Base-by-base conservation (phyloP, 805 yeast species). In the Yarrowia sp. region DNA sequence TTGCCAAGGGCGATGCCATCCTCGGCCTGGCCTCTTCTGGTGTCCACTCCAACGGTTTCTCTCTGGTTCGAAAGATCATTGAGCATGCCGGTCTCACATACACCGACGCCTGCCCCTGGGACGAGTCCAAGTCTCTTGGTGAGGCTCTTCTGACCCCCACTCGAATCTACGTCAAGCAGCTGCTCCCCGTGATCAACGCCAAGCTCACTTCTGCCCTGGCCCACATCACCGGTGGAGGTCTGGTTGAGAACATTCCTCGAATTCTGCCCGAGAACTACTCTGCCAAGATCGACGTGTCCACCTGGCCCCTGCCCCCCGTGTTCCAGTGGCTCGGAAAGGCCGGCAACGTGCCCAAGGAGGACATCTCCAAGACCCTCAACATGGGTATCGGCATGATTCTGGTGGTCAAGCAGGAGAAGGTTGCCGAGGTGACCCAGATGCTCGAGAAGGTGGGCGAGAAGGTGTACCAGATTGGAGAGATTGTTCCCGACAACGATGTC, bases 151-250 rank as follows among this genome's bases (percentile, higher is more conserved):
- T 95, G 70, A 85, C 87, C 3, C 99, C 99, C 64, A 96, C 99
- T 3, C 88, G 89, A 77, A 93, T 95, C 71, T 95, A 95, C 79
- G 99, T 96, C 71, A 93, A 91, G 79, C 96, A 93, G 74, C 79
- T 96, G 68, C 83, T 95, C 70, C 89, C 90, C 58, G 86, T 91
- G 1, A 84, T 93, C 70, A 84, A 83, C 73, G 82, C 89, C 74
- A 87, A 83, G 40, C 79, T 90, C 68, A 76, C 94, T 58, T 82
- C 92, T 68, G 99, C 98, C 69, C 84, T 95, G 76, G 97, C 99
- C 2, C 97, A 95, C 75, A 95, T 95, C 75, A 95, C 99, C 30
- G 99, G 99, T 70, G 99, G 99, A 78, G 99, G 99, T 66, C 83
- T 95, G 66, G 88, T 95, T 36, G 99, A 95, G 79, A 95, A 95